Evolutionary conservation across 116 monocot genomes (phyloP).

Genomic region (Cymodocea nodosa): DNA sequence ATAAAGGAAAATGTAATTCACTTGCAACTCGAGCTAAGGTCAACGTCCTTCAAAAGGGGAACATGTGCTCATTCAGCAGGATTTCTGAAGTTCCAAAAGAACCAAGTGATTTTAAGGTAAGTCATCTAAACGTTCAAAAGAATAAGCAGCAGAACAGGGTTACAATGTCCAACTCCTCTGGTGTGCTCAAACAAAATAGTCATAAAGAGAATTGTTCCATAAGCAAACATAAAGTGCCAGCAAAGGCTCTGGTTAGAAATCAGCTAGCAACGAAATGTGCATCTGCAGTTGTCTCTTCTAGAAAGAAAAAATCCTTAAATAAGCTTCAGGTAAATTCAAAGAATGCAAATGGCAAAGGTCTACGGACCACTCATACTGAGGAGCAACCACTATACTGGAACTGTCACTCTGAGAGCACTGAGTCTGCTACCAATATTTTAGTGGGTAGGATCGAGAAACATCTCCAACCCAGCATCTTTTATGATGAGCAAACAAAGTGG

Average conservation of each 20-base stretch:
- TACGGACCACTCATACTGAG: conserved; percentile 15
- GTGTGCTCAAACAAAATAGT: conserved; percentile 69
- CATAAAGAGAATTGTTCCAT: conserved; percentile 70
- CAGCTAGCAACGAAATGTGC: conserved; percentile 46
- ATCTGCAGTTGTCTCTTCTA: conserved; percentile 25
- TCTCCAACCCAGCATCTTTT: conserved; percentile 28
- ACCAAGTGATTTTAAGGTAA: conserved; percentile 21
- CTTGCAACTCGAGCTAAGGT: conserved; percentile 76
- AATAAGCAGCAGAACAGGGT: conserved; percentile 39
- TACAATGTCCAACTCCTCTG: conserved; percentile 26
- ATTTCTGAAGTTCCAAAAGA: conserved; percentile 22
- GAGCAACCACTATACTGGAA: conserved; percentile 20
- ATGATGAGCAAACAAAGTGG: conserved; percentile 46
- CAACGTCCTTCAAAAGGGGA: conserved; percentile 71
- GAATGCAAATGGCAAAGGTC: conserved; percentile 21
- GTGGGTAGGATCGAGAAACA: conserved; percentile 23
- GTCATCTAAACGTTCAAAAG: conserved; percentile 27
- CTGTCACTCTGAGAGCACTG: conserved; percentile 13
- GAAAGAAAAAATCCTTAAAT: conserved; percentile 35
- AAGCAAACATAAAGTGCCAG: conserved; percentile 30
- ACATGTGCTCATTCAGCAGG: conserved; percentile 15
- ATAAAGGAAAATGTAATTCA: conserved; percentile 62
- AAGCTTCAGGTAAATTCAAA: conserved; percentile 31
- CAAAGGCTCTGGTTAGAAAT: conserved; percentile 25
- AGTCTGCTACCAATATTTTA: conserved; percentile 13